Evolutionary conservation across 495 filamentous ascomycete genomes (phyloP), one percentile per base, ranked within the genome.

Genomic region (Penicillium goetzii): DNA sequence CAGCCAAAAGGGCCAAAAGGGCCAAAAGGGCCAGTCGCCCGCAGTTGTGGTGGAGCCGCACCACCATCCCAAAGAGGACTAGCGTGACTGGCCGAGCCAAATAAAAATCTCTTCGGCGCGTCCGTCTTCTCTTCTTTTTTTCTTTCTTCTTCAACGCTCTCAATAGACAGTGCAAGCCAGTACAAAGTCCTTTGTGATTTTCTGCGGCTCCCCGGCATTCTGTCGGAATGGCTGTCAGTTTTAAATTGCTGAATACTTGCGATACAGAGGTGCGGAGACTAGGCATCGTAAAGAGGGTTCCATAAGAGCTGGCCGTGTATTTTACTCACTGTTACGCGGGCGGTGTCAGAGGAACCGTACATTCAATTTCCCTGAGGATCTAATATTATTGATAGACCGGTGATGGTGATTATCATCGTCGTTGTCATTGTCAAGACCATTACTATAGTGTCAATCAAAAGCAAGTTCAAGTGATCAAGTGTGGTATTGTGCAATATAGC

Each of bases 241-340:
- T 81, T 82, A 73, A 45, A 81, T 90, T 90, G 86, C 84, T 90
- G 60, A 84, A 77, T 21, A 21, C 80, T 83, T 86, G 91, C 89
- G 91, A 95, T 95, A 90, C 81, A 78, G 87, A 79, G 89, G 79
- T 80, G 90, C 91, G 90, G 79, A 95, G 90, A 93, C 75, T 76
- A 77, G 53, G 73, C 67, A 74, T 84, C 79, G 86, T 83, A 57
- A 70, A 68, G 69, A 80, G 78, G 90, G 86, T 85, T 80, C 89
- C 87, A 92, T 95, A 93, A 93, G 91, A 95, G 87, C 91, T 90
- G 91, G 86, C 90, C 89, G 84, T 81, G 89, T 83, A 89, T 84
- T 88, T 76, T 80, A 65, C 62, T 66, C 65, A 58, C 73, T 78
- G 80, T 92, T 91, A 88, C 88, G 85, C 86, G 86, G 90, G 87